Conservation (phyloP, 768 basidiomycete genomes). For the Pleurotus tuber-regium region DNA sequence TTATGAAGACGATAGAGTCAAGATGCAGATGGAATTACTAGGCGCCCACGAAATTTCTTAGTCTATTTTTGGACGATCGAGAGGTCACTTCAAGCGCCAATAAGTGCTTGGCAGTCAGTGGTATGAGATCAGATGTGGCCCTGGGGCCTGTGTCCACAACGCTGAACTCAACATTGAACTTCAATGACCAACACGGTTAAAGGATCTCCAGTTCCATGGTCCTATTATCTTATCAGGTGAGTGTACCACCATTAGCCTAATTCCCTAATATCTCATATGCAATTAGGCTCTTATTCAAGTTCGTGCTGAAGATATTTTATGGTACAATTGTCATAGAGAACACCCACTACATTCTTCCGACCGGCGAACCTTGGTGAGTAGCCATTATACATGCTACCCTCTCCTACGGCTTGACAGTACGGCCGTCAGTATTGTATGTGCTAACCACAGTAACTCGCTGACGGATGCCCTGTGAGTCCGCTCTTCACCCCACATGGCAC, state of each 20-base stretch:
- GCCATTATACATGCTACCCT: neutral
- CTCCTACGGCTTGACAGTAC: constrained; percentile 1
- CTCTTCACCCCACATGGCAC: neutral
- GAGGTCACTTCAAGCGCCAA: too few species aligned
- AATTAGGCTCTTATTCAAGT: constrained; percentile 63
- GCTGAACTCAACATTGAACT: neutral
- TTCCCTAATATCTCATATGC: neutral
- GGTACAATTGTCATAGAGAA: constrained; percentile 87
- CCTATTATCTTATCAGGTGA: constrained; percentile 68
- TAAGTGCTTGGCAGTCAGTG: too few species aligned
- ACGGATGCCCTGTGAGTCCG: constrained; percentile 78
- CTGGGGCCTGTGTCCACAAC: neutral
- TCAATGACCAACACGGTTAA: constrained; percentile 23
- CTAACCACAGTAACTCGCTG: constrained; percentile 85
- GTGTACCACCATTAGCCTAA: constrained; percentile 7
- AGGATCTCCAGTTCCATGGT: constrained; percentile 52
- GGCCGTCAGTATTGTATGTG: constrained; percentile 66
- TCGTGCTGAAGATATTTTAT: constrained; percentile 90
- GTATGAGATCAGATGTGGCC: too few species aligned
- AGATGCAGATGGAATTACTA: neutral
- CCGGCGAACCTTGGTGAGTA: constrained; percentile 70
- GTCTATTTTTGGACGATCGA: too few species aligned
- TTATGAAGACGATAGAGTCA: too few species aligned
- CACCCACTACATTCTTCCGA: constrained; percentile 62
- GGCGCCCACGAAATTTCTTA: constrained; percentile 1